Evolutionary conservation across 1,139 yeast genomes (phyloP), one percentile per base, ranked within the genome.

Genomic region (Nakaseomyces kungkrabaensis): DNA sequence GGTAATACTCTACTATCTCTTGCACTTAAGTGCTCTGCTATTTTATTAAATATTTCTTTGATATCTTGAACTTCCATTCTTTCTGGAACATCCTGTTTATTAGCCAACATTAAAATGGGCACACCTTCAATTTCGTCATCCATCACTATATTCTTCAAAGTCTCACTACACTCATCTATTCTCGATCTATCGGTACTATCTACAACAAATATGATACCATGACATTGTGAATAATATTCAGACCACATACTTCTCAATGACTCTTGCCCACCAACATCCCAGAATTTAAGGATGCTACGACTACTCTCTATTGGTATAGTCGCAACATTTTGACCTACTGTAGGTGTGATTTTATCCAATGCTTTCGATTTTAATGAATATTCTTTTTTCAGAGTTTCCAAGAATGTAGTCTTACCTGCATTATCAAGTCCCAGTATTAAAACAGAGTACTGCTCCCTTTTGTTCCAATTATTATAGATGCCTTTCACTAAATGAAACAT

Each of bases 261-360:
- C 61, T 81, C 82, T 67, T 92, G 97, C 5, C 98, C 98, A 7
- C 97, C 97, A 42, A 92, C 80, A 67, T 92, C 98, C 97, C 97
- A 92, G 59, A 92, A 79, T 63, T 89, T 87, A 51, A 92, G 71
- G 52, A 76, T 73, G 48, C 77, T 74, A 48, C 77, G 77, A 10
- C 72, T 59, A 24, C 55, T 53, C 52, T 76, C 74, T 52, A 80
- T 69, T 37, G 73, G 72, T 51, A 79, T 71, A 54, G 54, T 76
- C 67, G 56, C 84, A 76, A 56, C 79, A 59, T 88, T 85, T 68
- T 92, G 94, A 1, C 90, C 90, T 24, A 83, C 84, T 0, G 90
- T 83, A 1, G 90, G 88, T 32, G 77, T 69, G 29, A 81, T 81
- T 48, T 78, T 69, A 33, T 72, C 74, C 25, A 65, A 55, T 24